These are phyloP conservation scores for Hericium rajendrae DNA, from an alignment of 768 basidiomycete species.

Conservation along the genomic window DNA sequence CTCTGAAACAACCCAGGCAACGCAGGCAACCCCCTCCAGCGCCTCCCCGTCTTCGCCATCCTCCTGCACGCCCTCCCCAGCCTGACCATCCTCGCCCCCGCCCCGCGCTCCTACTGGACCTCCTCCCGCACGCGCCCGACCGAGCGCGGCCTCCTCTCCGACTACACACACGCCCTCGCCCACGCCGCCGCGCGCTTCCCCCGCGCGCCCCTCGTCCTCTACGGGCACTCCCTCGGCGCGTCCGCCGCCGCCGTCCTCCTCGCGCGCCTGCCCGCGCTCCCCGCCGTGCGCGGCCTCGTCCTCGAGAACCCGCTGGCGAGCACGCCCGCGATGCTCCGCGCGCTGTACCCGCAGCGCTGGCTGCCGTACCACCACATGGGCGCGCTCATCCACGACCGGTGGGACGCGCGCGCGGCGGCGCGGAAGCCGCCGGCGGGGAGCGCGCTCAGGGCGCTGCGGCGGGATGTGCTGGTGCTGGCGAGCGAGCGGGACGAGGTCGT, in stretches of 20 bases:
- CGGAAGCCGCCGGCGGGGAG: not conserved
- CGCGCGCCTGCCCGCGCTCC: slow-evolving; percentile 9
- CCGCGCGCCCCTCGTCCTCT: slow-evolving; percentile 24
- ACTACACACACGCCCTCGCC: slow-evolving; percentile 28
- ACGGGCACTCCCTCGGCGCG: slow-evolving; percentile 42
- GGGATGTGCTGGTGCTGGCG: slow-evolving; percentile 25
- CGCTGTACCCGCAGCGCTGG: slow-evolving; percentile 38
- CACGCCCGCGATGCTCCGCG: slow-evolving; percentile 35
- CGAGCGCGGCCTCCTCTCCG: slow-evolving; percentile 28
- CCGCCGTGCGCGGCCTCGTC: slow-evolving; percentile 26
- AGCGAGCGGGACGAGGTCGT: slow-evolving; percentile 41
- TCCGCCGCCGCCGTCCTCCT: slow-evolving; percentile 33
- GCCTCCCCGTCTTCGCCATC: slow-evolving; percentile 32
- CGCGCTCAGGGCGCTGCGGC: slow-evolving; percentile 12
- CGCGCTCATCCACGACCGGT: slow-evolving; percentile 33
- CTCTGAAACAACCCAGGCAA: slow-evolving; percentile 27
- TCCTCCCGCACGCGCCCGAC: slow-evolving; percentile 31
- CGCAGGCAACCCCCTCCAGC: slow-evolving; percentile 38
- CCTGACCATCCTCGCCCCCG: slow-evolving; percentile 27
- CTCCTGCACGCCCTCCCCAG: slow-evolving; percentile 18
- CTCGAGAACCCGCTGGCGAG: slow-evolving; percentile 43
- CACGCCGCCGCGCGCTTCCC: slow-evolving; percentile 27
- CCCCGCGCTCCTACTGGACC: slow-evolving; percentile 43
- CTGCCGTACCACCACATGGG: slow-evolving; percentile 41
- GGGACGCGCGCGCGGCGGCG: slow-evolving; percentile 33